These are phyloP conservation scores for Teunomyces barrocoloradensis DNA, from an alignment of 805 yeast species.

Conservation along the genomic window DNA sequence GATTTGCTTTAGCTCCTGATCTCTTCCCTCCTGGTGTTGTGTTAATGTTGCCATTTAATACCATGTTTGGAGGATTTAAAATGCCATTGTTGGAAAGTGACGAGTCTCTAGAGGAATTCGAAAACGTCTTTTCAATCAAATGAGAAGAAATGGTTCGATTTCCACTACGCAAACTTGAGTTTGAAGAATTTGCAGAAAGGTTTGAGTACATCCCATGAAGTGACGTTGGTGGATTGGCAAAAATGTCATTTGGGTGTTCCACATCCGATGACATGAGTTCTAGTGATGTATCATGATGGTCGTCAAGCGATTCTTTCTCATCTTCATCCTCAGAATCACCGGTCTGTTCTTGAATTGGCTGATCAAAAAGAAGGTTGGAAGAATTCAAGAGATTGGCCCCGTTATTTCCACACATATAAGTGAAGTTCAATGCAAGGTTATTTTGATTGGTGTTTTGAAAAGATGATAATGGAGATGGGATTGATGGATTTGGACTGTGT, in stretches of 20 bases:
- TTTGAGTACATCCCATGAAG: slow-evolving; percentile 21
- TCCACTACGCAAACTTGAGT: slow-evolving; percentile 26
- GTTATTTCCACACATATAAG: slow-evolving; percentile 2
- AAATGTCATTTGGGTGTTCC: slow-evolving; percentile 10
- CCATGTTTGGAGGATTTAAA: slow-evolving; percentile 5
- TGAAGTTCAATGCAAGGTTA: slow-evolving; percentile 1
- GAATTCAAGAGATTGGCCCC: slow-evolving; percentile 13
- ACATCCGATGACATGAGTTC: slow-evolving; percentile 11
- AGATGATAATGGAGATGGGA: slow-evolving; percentile 16
- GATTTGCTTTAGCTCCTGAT: slow-evolving; percentile 43
- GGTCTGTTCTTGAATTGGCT: slow-evolving; percentile 28
- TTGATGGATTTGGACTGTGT: slow-evolving; percentile 14
- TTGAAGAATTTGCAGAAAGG: slow-evolving; percentile 34
- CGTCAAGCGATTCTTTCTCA: slow-evolving; percentile 15
- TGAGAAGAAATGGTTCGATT: slow-evolving; percentile 9
- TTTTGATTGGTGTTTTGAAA: slow-evolving; percentile 2
- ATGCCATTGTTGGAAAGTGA: slow-evolving; percentile 6
- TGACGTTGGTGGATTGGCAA: slow-evolving; percentile 22
- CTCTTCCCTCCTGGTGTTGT: slow-evolving; percentile 24
- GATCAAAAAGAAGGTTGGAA: slow-evolving; percentile 22
- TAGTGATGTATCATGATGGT: slow-evolving; percentile 5
- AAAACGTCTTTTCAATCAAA: slow-evolving; percentile 30
- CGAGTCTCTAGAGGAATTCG: slow-evolving; percentile 34
- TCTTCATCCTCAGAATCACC: slow-evolving; percentile 20
- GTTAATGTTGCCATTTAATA: slow-evolving; percentile 5